These are phyloP conservation scores for Leccinum variicolor DNA, from an alignment of 768 basidiomycete species.

Conservation along the genomic window DNA sequence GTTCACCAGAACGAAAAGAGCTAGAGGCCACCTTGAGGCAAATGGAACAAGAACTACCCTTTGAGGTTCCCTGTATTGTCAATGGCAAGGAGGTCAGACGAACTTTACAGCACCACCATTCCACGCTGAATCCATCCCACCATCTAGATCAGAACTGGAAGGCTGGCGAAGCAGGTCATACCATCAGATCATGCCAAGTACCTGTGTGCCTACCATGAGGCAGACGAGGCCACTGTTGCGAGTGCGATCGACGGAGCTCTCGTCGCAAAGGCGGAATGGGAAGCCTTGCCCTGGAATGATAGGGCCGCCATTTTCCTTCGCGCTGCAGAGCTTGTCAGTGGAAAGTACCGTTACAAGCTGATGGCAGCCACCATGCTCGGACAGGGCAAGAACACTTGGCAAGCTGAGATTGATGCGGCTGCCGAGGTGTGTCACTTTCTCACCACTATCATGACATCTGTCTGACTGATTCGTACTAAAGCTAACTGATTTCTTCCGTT, in stretches of 20 bases:
- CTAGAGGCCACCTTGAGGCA: slow-evolving; percentile 70
- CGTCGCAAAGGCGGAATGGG: slow-evolving; percentile 86
- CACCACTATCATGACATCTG: neutral
- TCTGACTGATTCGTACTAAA: slow-evolving; percentile 21
- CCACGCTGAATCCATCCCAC: slow-evolving; percentile 2
- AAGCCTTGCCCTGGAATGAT: slow-evolving; percentile 93
- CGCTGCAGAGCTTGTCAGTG: slow-evolving; percentile 92
- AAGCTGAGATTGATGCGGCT: slow-evolving; percentile 98
- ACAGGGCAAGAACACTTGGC: slow-evolving; percentile 99
- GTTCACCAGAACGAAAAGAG: slow-evolving; percentile 71
- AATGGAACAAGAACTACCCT: slow-evolving; percentile 82
- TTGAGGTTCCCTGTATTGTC: slow-evolving; percentile 90
- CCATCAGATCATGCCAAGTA: slow-evolving; percentile 83
- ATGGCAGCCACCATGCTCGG: slow-evolving; percentile 97
- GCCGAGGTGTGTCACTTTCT: slow-evolving; percentile 68
- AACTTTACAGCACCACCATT: neutral
- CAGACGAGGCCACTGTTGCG: slow-evolving; percentile 69
- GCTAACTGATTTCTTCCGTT: slow-evolving; percentile 93
- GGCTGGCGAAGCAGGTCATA: slow-evolving; percentile 72
- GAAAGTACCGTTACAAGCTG: slow-evolving; percentile 93
- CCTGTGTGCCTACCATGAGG: slow-evolving; percentile 86
- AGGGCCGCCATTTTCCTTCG: slow-evolving; percentile 97
- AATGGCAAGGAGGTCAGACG: slow-evolving; percentile 77
- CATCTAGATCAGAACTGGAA: slow-evolving; percentile 74
- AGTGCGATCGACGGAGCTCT: slow-evolving; percentile 87